A percentile compares a stretch with the other conserved stretches of the same genome.
These are phyloP conservation scores for Luvunga scandens DNA, from an alignment of 345 rosid genomes.

Conservation along the genomic window DNA sequence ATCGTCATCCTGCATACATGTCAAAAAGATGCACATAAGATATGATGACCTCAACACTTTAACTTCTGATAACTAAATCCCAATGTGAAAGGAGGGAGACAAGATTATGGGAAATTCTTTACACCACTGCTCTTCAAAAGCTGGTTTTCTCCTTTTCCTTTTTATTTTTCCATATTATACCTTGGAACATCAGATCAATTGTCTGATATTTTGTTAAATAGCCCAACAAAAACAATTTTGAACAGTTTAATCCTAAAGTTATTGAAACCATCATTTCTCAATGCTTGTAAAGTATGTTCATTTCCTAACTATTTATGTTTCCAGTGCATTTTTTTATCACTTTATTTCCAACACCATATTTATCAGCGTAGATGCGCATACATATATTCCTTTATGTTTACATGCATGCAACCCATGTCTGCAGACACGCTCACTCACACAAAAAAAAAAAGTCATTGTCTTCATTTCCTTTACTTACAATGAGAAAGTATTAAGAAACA, in stretches of 20 bases:
- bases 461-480: background rate
- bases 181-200: background rate
- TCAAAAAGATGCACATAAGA: background rate
- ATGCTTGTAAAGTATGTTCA: background rate
- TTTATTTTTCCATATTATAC: background rate
- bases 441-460: too few species aligned
- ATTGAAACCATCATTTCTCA: too few species aligned
- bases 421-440: too few species aligned
- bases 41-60: background rate
- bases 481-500: background rate
- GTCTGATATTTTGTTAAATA: background rate
- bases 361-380: background rate
- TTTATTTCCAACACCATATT: background rate
- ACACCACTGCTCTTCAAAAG: background rate
- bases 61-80: background rate
- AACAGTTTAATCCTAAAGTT: too few species aligned
- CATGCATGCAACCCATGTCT: background rate
- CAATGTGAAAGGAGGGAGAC: background rate
- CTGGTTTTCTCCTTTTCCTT: too few species aligned
- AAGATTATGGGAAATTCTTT: background rate
- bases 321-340: background rate
- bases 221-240: background rate
- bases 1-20: slow-evolving; percentile 57
- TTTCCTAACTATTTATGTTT: background rate
- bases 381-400: background rate